These are phyloP conservation scores for Malassezia sp. DNA, from an alignment of 1,284 basidiomycete genomes.

Conservation along the genomic window DNA sequence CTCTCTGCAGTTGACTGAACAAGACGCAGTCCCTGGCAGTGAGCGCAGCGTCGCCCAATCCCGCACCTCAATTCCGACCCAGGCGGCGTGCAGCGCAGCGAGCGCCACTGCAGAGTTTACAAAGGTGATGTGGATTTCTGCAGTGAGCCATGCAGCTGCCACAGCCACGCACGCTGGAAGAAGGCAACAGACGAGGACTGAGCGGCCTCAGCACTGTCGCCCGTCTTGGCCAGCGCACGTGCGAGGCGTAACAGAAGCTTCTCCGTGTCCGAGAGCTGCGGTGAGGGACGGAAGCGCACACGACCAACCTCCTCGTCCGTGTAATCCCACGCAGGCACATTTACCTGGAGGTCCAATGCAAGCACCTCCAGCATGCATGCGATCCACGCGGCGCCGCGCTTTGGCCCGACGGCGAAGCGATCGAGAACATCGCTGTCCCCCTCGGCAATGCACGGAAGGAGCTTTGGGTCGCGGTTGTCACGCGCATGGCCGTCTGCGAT, in stretches of 20 bases:
- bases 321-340: neutral
- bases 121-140: neutral
- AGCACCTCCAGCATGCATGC: slow-evolving; percentile 3
- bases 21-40: slow-evolving; percentile 5
- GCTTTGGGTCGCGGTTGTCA: slow-evolving; percentile 6
- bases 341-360: neutral
- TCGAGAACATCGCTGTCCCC: neutral
- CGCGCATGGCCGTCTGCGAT: neutral
- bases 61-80: slow-evolving; percentile 12
- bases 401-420: neutral
- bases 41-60: no score
- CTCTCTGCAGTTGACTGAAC: no score
- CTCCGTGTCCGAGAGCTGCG: slow-evolving; percentile 4
- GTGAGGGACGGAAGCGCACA: neutral
- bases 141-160: neutral
- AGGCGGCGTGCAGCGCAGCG: slow-evolving; percentile 8
- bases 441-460: neutral
- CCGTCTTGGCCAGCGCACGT: neutral
- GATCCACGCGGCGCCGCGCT: slow-evolving; percentile 1
- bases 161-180: neutral
- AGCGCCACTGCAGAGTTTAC: neutral
- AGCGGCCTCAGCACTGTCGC: no score
- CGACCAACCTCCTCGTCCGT: neutral
- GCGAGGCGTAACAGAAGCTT: neutral
- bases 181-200: no score